Percentiles rank a stretch among this genome's conserved stretches.
These are phyloP conservation scores for Salvia miltiorrhiza DNA, from an alignment of 257 asterid genomes.

Conservation along the genomic window DNA sequence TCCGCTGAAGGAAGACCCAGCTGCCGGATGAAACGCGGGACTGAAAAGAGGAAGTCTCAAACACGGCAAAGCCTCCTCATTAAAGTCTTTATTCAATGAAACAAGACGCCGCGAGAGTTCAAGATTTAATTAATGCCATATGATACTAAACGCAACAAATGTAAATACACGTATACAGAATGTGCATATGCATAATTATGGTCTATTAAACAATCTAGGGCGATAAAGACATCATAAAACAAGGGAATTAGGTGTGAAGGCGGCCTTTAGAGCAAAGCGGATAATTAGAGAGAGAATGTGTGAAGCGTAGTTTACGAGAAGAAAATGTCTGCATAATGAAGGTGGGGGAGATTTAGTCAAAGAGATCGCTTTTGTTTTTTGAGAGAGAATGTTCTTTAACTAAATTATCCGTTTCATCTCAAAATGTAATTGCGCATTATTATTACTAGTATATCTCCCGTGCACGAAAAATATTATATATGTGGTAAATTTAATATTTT, in stretches of 20 bases:
- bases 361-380: too few species aligned
- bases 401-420: too few species aligned
- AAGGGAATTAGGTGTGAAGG: not conserved
- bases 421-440: too few species aligned
- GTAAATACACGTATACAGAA: not conserved
- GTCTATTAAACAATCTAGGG: not conserved
- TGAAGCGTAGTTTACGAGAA: too few species aligned
- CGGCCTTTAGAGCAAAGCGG: not conserved
- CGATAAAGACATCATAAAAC: not conserved
- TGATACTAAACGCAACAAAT: not conserved
- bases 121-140: not conserved
- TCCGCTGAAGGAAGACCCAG: not conserved
- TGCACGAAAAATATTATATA: too few species aligned
- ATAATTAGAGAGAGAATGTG: conserved; percentile 1
- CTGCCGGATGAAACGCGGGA: conserved; percentile 3
- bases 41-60: conserved; percentile 11
- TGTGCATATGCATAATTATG: not conserved
- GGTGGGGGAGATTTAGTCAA: not conserved
- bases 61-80: conserved; percentile 13
- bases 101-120: too few species aligned
- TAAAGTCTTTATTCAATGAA: conserved; percentile 1
- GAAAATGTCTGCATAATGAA: not conserved
- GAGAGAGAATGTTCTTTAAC: too few species aligned
- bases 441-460: too few species aligned
- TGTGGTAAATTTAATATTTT: too few species aligned